Conservation (phyloP, 1,284 basidiomycete species). For the Ceratobasidium sp. region DNA sequence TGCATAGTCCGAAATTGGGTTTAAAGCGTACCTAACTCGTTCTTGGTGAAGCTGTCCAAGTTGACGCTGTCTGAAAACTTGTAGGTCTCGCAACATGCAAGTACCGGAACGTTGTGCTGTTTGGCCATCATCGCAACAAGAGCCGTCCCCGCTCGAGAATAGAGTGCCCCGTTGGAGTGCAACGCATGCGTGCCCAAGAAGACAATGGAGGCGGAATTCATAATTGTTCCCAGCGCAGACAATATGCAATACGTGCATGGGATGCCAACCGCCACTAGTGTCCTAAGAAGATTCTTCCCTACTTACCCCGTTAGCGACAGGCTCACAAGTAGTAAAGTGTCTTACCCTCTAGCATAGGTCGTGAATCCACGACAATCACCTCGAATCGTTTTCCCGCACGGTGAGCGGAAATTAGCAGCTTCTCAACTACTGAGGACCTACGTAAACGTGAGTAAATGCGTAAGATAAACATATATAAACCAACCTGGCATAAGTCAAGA, state of each 20-base stretch:
- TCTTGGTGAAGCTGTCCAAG: constrained; percentile 95
- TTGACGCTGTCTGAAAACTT: constrained; percentile 96
- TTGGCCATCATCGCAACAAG: constrained; percentile 97
- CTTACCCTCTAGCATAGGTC: constrained; percentile 91
- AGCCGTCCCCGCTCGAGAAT: constrained; percentile 94
- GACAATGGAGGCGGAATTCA: constrained; percentile 84
- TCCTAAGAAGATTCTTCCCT: constrained; percentile 86
- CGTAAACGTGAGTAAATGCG: constrained; percentile 34
- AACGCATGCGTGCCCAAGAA: constrained; percentile 95
- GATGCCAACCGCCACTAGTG: constrained; percentile 80
- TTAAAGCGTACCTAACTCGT: constrained; percentile 85
- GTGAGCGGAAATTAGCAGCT: constrained; percentile 86
- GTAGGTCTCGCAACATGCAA: constrained; percentile 98
- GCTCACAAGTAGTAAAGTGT: neutral
- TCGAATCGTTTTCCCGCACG: constrained; percentile 82
- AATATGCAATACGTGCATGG: constrained; percentile 94
- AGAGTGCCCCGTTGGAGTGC: constrained; percentile 95
- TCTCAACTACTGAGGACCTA: constrained; percentile 95
- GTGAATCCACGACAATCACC: constrained; percentile 94
- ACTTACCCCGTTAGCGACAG: neutral
- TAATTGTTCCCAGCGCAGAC: constrained; percentile 86
- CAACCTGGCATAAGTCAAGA: constrained; percentile 93
- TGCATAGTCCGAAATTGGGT: too few relatives aligned
- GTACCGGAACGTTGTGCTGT: constrained; percentile 89
- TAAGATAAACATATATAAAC: constrained; percentile 46